phyloP scores from a whole-genome alignment of 495 filamentous ascomycete genomes.

The Penicillium coffeae region DNA sequence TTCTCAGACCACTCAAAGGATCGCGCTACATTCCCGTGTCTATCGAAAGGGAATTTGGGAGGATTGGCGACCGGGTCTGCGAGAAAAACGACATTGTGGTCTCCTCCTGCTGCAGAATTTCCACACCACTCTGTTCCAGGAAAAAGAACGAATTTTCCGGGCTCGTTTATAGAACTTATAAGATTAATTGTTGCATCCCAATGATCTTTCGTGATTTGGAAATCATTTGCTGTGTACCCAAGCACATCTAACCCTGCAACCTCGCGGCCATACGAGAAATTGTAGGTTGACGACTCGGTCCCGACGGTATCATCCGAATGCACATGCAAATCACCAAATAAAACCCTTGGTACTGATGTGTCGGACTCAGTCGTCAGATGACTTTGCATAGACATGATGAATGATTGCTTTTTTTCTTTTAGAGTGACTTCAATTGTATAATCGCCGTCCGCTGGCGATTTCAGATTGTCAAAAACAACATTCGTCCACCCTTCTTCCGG shows the following conservation, averaged over 20 bases:
- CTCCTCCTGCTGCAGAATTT: constrained; percentile 18
- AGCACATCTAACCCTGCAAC: constrained; percentile 23
- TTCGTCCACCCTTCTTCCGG: constrained; percentile 11
- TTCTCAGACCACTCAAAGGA: constrained; percentile 22
- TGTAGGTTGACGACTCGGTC: constrained; percentile 19
- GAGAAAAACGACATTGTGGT: constrained; percentile 23
- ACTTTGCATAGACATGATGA: background rate
- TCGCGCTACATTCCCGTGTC: constrained; percentile 17
- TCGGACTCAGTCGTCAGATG: constrained; percentile 6
- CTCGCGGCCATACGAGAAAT: constrained; percentile 23
- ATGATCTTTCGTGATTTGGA: constrained; percentile 23
- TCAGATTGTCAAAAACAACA: constrained; percentile 5
- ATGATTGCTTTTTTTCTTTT: background rate
- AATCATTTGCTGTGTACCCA: constrained; percentile 30
- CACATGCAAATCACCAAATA: constrained; percentile 26
- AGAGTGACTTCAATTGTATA: constrained; percentile 5
- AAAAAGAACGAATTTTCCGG: constrained; percentile 20
- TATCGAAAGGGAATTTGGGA: constrained; percentile 18
- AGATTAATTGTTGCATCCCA: constrained; percentile 18
- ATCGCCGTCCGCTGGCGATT: constrained; percentile 1
- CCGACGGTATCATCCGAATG: constrained; percentile 28
- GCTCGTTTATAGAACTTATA: constrained; percentile 16
- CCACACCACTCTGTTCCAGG: constrained; percentile 19
- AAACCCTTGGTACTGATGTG: constrained; percentile 8
- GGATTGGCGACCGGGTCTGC: constrained; percentile 4